These are phyloP conservation scores for Candida tallmaniae DNA, from an alignment of 805 yeast genomes.

Conservation along the genomic window DNA sequence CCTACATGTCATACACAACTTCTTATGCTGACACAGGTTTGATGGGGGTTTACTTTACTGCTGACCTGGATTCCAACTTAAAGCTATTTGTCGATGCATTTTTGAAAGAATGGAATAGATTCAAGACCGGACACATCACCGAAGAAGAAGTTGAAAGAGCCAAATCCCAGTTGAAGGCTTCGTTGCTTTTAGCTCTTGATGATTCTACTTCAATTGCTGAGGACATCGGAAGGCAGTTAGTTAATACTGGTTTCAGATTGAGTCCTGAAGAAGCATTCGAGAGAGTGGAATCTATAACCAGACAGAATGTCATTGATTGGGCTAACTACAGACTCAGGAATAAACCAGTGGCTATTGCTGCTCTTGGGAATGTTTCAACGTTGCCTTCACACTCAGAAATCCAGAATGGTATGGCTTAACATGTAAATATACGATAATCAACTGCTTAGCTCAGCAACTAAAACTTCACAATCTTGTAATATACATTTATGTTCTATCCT, in stretches of 20 bases:
- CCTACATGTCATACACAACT: slow-evolving; percentile 94
- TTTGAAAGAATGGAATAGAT: slow-evolving; percentile 82
- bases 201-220: slow-evolving; percentile 96
- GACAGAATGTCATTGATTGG: slow-evolving; percentile 80
- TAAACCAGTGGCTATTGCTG: slow-evolving; percentile 87
- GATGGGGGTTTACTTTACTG: slow-evolving; percentile 93
- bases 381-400: slow-evolving; percentile 68
- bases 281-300: slow-evolving; percentile 72
- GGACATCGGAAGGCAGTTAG: slow-evolving; percentile 95
- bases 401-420: slow-evolving; percentile 21
- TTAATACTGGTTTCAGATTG: slow-evolving; percentile 81
- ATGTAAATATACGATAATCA: slow-evolving; percentile 6
- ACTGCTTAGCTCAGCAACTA: background rate
- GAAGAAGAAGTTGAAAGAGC: slow-evolving; percentile 90
- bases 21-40: slow-evolving; percentile 96
- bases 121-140: slow-evolving; percentile 70
- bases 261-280: slow-evolving; percentile 71
- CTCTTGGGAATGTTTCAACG: slow-evolving; percentile 73
- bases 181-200: slow-evolving; percentile 81
- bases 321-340: slow-evolving; percentile 74
- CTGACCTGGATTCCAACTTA: slow-evolving; percentile 68
- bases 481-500: background rate
- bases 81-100: slow-evolving; percentile 70
- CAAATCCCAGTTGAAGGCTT: slow-evolving; percentile 91
- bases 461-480: background rate